Conservation (phyloP, 2,329 filamentous ascomycete genomes). For the Scytalidium sp. region DNA sequence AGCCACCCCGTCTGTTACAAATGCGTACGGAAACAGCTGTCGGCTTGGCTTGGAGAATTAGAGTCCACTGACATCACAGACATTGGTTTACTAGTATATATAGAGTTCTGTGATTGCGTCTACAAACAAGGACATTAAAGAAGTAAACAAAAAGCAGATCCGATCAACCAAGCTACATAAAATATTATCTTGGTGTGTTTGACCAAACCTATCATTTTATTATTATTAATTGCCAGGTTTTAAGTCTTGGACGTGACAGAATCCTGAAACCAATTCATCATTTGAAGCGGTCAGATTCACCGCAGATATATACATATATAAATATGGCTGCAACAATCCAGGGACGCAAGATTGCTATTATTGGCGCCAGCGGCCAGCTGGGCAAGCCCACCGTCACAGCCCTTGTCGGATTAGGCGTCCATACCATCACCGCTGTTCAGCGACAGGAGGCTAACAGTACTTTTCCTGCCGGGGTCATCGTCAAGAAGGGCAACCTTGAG, state of each 20-base stretch:
- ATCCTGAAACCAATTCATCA: neutral
- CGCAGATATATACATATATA: neutral
- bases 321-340: conserved; percentile 2
- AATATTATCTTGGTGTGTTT: neutral
- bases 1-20: neutral
- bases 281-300: neutral
- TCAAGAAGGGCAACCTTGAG: conserved; percentile 44
- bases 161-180: neutral
- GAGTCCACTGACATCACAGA: neutral
- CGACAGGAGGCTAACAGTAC: conserved; percentile 37
- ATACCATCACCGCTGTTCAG: conserved; percentile 46
- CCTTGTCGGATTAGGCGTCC: conserved; percentile 30
- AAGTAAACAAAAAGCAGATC: too few species aligned
- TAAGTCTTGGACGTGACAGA: neutral
- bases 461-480: conserved; percentile 36
- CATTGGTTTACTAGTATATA: neutral
- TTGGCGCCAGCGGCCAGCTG: conserved; percentile 4
- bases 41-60: neutral
- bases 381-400: conserved; percentile 1
- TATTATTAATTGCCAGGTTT: neutral
- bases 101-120: neutral
- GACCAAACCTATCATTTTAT: neutral
- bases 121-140: neutral
- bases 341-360: conserved; percentile 4
- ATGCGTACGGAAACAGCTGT: too few species aligned